Percentiles rank a stretch among this genome's conserved stretches.
These are phyloP conservation scores for Psilocybe azurescens DNA, from an alignment of 768 basidiomycete species.

Conservation along the genomic window DNA sequence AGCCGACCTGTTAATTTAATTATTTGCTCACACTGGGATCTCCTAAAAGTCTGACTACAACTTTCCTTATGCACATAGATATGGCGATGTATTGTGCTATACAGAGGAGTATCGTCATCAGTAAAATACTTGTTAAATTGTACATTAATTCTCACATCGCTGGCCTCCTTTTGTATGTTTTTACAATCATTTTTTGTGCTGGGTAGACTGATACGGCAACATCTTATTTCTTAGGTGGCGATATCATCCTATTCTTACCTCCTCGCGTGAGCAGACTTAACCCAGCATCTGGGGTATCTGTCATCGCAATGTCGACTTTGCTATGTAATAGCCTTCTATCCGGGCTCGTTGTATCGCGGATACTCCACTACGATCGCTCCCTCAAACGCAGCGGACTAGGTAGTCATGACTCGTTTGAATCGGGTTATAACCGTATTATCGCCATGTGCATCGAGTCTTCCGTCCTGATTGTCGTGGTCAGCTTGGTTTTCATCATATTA, in stretches of 20 bases:
- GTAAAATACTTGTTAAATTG: not conserved
- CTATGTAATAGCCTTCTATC: not conserved
- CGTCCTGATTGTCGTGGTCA: not conserved
- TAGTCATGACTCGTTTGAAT: not conserved
- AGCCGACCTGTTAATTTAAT: not conserved
- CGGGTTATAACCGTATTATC: not conserved
- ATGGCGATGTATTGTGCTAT: constrained; percentile 8
- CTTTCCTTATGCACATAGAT: not conserved
- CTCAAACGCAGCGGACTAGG: not conserved
- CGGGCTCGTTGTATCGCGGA: not conserved
- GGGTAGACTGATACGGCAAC: too few relatives aligned
- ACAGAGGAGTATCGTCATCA: not conserved
- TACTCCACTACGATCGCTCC: not conserved
- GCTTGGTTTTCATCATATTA: not conserved
- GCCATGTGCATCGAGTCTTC: constrained; percentile 7
- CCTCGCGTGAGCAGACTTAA: not conserved
- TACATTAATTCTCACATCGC: not conserved
- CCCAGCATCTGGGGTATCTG: not conserved
- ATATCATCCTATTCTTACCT: not conserved
- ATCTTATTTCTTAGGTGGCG: not conserved
- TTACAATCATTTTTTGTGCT: too few relatives aligned
- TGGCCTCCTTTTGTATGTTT: not conserved
- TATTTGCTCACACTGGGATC: too few relatives aligned
- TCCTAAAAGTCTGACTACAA: too few relatives aligned
- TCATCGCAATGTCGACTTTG: not conserved